Evolutionary conservation across 225 moss, liverwort and hornwort species (phyloP).

Genomic region (Asterella californica): DNA sequence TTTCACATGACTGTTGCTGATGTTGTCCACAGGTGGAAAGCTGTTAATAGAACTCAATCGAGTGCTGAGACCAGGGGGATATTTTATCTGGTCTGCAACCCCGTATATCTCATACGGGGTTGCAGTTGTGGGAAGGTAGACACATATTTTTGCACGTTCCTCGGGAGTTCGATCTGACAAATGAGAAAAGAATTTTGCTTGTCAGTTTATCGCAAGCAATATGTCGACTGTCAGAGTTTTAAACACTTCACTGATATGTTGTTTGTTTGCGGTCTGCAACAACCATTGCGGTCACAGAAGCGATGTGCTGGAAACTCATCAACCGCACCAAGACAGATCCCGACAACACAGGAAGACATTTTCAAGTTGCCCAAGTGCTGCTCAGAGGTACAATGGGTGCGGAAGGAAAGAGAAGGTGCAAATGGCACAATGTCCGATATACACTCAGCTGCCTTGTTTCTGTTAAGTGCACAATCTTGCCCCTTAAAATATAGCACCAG

Average conservation of each 20-base stretch:
- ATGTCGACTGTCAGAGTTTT: background rate
- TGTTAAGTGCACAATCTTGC: too few species aligned
- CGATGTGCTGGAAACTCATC: slow-evolving; percentile 75
- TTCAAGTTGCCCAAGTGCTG: too few species aligned
- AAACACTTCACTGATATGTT: background rate
- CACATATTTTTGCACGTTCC: background rate
- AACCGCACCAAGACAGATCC: slow-evolving; percentile 53
- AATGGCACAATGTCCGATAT: too few species aligned
- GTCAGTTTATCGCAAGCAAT: background rate
- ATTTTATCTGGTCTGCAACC: slow-evolving; percentile 89
- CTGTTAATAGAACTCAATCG: slow-evolving; percentile 87
- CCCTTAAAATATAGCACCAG: too few species aligned
- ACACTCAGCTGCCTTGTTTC: too few species aligned
- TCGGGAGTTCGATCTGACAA: background rate
- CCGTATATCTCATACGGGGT: slow-evolving; percentile 64
- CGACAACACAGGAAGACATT: too few species aligned
- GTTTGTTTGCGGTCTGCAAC: slow-evolving; percentile 36
- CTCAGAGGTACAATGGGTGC: too few species aligned
- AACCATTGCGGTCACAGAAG: slow-evolving; percentile 56
- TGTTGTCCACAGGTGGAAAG: slow-evolving; percentile 49
- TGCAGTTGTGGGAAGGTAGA: slow-evolving; percentile 62
- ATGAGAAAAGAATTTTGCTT: background rate
- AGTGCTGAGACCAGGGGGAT: slow-evolving; percentile 75
- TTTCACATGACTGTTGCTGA: background rate
- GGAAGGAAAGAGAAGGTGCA: too few species aligned